Base-by-base conservation (phyloP, 2,329 filamentous ascomycete genomes). In the Fusarium dimerum region DNA sequence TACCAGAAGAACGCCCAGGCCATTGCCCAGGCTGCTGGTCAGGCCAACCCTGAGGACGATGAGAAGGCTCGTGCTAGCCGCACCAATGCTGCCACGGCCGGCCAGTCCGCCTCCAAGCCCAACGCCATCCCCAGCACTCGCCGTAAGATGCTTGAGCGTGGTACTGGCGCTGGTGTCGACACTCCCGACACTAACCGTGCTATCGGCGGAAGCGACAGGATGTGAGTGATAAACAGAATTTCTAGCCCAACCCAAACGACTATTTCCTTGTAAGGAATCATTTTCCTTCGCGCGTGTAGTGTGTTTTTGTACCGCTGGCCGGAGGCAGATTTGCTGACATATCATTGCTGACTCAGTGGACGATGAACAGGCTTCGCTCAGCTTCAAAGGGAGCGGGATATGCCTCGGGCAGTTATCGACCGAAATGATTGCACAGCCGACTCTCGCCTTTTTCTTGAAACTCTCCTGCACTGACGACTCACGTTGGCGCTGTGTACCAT, bases 1-100 rank as follows among this genome's bases (percentile, higher is more conserved):
- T 97, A 97, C 82, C 92, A 97, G 84, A 97, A 97, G 87, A 97
- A 97, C 67, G 92, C 92, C 50, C 90, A 95, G 78, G 92, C 92
- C 69, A 96, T 96, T 73, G 90, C 90, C 64, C 88, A 93, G 74
- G 89, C 89, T 64, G 86, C 86, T 62, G 86, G 82, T 63, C 79
- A 84, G 68, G 77, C 76, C 53, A 80, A 83, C 73, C 84, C 83
- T 63, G 88, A 92, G 61, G 85, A 86, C 40, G 88, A 92, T 16
- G 90, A 94, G 68, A 90, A 92, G 77, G 80, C 82, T 61, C 84
- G 84, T 64, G 85, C 86, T 71, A 82, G 81, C 67, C 85, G 86
- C 68, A 84, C 85, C 65, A 83, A 79, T 60, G 82, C 82, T 67
- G 84, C 86, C 62, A 83, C 85, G 55, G 83, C 82, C 66, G 85